Percentiles rank a stretch among this genome's conserved stretches.
These are phyloP conservation scores for Neurospora sp. DNA, from an alignment of 495 filamentous ascomycete genomes.

Conservation along the genomic window DNA sequence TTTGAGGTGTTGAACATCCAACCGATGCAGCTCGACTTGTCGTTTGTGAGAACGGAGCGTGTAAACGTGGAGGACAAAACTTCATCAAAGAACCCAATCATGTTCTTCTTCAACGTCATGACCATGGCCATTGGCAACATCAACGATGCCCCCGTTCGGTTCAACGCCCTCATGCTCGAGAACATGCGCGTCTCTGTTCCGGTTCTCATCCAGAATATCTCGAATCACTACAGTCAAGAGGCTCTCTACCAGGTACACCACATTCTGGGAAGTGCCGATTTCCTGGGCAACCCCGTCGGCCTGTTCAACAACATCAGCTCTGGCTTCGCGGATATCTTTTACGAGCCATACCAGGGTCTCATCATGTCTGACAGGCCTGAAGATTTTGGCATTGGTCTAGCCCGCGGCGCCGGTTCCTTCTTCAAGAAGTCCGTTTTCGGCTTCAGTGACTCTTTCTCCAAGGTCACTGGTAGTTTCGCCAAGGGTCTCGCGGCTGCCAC, in stretches of 20 bases:
- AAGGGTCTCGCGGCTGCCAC: slow-evolving; percentile 92
- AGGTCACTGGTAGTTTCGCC: slow-evolving; percentile 91
- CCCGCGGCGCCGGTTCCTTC: slow-evolving; percentile 92
- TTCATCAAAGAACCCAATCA: slow-evolving; percentile 80
- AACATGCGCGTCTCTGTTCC: slow-evolving; percentile 87
- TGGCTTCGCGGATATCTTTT: slow-evolving; percentile 94
- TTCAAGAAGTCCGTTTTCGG: slow-evolving; percentile 98
- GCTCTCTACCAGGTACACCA: slow-evolving; percentile 92
- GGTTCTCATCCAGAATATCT: slow-evolving; percentile 71
- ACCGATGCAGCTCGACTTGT: slow-evolving; percentile 94
- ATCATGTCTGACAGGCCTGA: slow-evolving; percentile 93
- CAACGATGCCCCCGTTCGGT: slow-evolving; percentile 87
- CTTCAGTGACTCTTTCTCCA: slow-evolving; percentile 89
- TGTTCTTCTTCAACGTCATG: slow-evolving; percentile 97
- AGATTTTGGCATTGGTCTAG: slow-evolving; percentile 87
- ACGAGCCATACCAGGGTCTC: slow-evolving; percentile 95
- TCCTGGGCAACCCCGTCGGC: slow-evolving; percentile 96
- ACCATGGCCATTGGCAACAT: slow-evolving; percentile 99
- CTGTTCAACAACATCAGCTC: slow-evolving; percentile 98
- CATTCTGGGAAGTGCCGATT: slow-evolving; percentile 92
- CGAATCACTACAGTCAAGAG: slow-evolving; percentile 92
- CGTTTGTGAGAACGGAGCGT: slow-evolving; percentile 91
- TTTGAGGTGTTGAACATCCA: slow-evolving; percentile 95
- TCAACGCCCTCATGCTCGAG: slow-evolving; percentile 90
- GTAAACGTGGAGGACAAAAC: slow-evolving; percentile 94